phyloP scores from a whole-genome alignment of 2,329 filamentous ascomycete genomes.

The Ophiostoma himal-ulmi region DNA sequence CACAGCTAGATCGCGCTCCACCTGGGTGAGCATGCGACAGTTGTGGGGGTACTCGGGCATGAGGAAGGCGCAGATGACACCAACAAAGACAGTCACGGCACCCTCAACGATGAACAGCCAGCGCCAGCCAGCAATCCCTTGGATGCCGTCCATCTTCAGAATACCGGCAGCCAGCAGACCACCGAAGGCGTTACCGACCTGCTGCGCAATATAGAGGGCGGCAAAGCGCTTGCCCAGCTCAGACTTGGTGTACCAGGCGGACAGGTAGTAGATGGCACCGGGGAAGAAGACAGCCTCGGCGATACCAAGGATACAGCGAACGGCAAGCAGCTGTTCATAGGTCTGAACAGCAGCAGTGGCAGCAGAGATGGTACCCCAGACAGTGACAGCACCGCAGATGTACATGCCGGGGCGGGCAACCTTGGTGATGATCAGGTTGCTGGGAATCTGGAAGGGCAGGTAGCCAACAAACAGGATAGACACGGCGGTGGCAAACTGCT shows the following conservation, averaged over 20 bases:
- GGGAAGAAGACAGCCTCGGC: slow-evolving; percentile 58
- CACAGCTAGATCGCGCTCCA: slow-evolving; percentile 24
- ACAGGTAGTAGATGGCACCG: slow-evolving; percentile 47
- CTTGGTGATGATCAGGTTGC: slow-evolving; percentile 40
- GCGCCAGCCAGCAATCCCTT: slow-evolving; percentile 18
- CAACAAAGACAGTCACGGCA: slow-evolving; percentile 16
- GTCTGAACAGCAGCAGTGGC: slow-evolving; percentile 36
- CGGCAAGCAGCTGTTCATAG: slow-evolving; percentile 42
- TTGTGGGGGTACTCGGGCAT: slow-evolving; percentile 36
- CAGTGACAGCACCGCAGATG: slow-evolving; percentile 18
- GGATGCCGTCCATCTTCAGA: slow-evolving; percentile 14
- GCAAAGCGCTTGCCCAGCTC: slow-evolving; percentile 22
- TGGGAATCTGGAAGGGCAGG: slow-evolving; percentile 57
- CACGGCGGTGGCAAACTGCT: slow-evolving; percentile 56
- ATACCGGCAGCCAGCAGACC: slow-evolving; percentile 20
- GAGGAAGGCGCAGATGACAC: not conserved
- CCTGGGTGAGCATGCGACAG: slow-evolving; percentile 32
- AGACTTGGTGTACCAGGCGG: slow-evolving; percentile 21
- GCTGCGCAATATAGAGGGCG: slow-evolving; percentile 17
- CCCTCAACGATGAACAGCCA: slow-evolving; percentile 26
- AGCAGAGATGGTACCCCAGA: slow-evolving; percentile 42
- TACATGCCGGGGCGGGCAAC: slow-evolving; percentile 23
- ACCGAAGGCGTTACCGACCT: slow-evolving; percentile 21
- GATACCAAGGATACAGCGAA: slow-evolving; percentile 51
- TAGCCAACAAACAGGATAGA: slow-evolving; percentile 59